Base-by-base conservation (phyloP, 106 monocot genomes). In the Xerophyta viscosa region DNA sequence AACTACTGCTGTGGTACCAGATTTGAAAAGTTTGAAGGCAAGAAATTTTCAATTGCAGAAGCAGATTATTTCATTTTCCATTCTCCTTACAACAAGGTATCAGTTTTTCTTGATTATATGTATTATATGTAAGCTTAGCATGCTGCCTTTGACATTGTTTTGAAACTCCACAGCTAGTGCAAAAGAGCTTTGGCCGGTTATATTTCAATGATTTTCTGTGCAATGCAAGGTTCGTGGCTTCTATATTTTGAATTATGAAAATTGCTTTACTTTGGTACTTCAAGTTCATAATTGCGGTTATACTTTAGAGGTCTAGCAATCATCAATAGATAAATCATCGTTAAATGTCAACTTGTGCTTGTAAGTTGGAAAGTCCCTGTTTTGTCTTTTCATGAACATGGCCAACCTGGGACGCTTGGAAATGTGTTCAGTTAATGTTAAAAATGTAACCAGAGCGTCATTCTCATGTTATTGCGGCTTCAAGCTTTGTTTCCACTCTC, bases 1-100 rank as follows among this genome's bases (percentile, higher is more conserved):
- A 2, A 46, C 20, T 46, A 1, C 1, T 46, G 46, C 19, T 19
- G 20, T 39, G 24, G n/a, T 52, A 58, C n/a, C 23, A 96, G 94
- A 60, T 96, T 75, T 59, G 84, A 89, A 44, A 96, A 85, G 37
- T 60, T 66, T 62, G 78, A 73, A 48, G 85, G 84, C 29, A 76
- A 64, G 20, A 72, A 75, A 56, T 96, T 96, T 68, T 88, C 85
- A 43, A 64, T 88, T 41, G 49, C 66, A 45, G 88, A 88, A 67
- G 84, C 73, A 53, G 84, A 76, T 36, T 96, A 79, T 63, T 70
- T 81, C 66, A 88, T 85, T 19, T 96, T 96, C 64, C 94, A 96
- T 79, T 96, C 94, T 51, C 94, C 94, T 48, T 96, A 96, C 50
- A 96, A 96, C 52, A 96, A 96, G 85, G 94, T 88, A 71, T 25